A percentile compares a stretch with the other conserved stretches of the same genome.
These are phyloP conservation scores for Diplosphaera chodatii DNA, from an alignment of 139 green algal species.

Conservation along the genomic window DNA sequence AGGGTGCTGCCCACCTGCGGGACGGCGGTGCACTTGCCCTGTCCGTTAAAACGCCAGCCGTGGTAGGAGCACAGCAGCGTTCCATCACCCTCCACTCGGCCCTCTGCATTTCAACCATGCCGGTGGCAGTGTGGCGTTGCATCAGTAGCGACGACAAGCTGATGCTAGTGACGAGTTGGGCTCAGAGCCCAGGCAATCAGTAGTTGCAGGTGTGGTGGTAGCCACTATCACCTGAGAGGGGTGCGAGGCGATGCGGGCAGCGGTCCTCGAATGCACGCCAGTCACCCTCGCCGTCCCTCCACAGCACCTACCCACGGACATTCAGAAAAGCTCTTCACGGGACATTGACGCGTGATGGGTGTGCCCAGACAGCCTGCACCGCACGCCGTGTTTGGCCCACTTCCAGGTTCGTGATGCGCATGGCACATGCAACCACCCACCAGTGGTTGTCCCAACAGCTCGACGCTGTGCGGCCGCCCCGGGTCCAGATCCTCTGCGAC, in stretches of 20 bases:
- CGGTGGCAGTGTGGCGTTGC: background rate
- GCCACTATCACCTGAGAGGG: slow-evolving; percentile 26
- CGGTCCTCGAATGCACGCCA: slow-evolving; percentile 38
- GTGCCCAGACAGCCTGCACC: too few species aligned
- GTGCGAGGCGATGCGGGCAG: slow-evolving; percentile 55
- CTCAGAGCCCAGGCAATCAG: too few species aligned
- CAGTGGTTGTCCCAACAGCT: slow-evolving; percentile 36
- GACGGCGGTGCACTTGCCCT: slow-evolving; percentile 35
- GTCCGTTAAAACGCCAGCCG: slow-evolving; percentile 37
- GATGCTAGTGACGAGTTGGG: too few species aligned
- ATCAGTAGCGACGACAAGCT: too few species aligned
- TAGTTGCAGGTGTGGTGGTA: too few species aligned
- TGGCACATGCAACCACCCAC: too few species aligned
- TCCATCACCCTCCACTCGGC: slow-evolving; percentile 38
- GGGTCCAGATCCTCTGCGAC: slow-evolving; percentile 25
- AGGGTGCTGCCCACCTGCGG: too few species aligned
- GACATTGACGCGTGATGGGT: too few species aligned
- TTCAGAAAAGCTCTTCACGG: too few species aligned
- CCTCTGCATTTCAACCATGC: slow-evolving; percentile 17
- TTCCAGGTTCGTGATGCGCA: too few species aligned
- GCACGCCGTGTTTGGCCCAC: too few species aligned
- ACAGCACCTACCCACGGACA: slow-evolving; percentile 26
- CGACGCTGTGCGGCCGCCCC: slow-evolving; percentile 10
- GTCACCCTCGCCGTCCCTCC: slow-evolving; percentile 19
- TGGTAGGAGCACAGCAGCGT: slow-evolving; percentile 51